phyloP scores from a whole-genome alignment of 2,329 filamentous ascomycete species.

The Phialocephala sp. region DNA sequence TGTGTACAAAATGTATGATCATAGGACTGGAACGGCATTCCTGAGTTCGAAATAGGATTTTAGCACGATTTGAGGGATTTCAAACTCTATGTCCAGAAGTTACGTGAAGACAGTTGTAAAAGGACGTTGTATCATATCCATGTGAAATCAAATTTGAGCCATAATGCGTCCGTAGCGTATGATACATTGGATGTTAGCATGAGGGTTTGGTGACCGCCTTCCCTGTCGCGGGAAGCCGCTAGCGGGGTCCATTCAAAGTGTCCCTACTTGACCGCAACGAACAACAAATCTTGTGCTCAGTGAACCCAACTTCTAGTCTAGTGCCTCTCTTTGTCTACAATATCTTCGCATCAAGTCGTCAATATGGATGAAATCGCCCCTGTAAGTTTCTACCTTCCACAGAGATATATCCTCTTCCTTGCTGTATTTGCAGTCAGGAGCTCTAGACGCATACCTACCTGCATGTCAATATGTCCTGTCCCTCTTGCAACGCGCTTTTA shows the following conservation, averaged over 20 bases:
- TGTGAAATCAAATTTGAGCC: conserved; percentile 4
- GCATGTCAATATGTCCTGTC: neutral
- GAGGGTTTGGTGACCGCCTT: conserved; percentile 5
- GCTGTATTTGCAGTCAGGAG: neutral
- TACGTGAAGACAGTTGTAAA: conserved; percentile 16
- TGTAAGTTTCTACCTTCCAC: conserved; percentile 20
- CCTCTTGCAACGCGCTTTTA: neutral
- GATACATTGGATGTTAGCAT: conserved; percentile 5
- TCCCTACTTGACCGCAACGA: conserved; percentile 28
- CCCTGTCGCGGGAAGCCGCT: conserved; percentile 9
- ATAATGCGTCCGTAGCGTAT: neutral
- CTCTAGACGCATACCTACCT: neutral
- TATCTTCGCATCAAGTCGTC: conserved; percentile 44
- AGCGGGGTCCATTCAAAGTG: conserved; percentile 29
- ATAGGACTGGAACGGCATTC: conserved; percentile 15
- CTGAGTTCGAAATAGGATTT: neutral
- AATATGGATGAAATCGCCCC: conserved; percentile 95
- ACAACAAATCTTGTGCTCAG: conserved; percentile 32
- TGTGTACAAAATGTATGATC: conserved; percentile 21
- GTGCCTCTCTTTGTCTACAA: conserved; percentile 25
- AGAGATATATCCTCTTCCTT: neutral
- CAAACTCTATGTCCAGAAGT: neutral
- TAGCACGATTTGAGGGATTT: neutral
- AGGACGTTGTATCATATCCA: conserved; percentile 21
- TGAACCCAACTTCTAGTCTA: conserved; percentile 24